A percentile compares a stretch with the other conserved stretches of the same genome.
These are phyloP conservation scores for Puccinia polysora DNA, from an alignment of 1,284 basidiomycete species.

Conservation along the genomic window DNA sequence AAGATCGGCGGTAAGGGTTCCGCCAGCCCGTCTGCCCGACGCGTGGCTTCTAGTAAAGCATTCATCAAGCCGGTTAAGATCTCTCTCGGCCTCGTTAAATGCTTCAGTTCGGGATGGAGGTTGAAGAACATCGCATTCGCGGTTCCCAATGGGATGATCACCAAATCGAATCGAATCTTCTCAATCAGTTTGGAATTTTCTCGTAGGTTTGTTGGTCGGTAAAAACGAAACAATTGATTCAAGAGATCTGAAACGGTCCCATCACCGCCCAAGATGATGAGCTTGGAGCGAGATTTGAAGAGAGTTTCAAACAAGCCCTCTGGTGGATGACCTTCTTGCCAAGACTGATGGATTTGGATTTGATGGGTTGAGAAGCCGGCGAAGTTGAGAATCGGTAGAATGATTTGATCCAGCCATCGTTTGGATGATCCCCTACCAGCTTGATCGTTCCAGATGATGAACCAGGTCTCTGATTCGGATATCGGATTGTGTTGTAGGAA, in stretches of 20 bases:
- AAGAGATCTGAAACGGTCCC: constrained; percentile 84
- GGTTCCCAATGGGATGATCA: constrained; percentile 71
- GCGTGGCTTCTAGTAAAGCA: constrained; percentile 51
- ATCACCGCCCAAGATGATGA: constrained; percentile 63
- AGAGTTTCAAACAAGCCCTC: not conserved
- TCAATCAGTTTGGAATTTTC: constrained; percentile 19
- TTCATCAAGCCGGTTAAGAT: constrained; percentile 53
- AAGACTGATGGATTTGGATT: not conserved
- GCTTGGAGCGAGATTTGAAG: not conserved
- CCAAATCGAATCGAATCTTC: constrained; percentile 46
- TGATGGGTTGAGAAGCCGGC: constrained; percentile 1
- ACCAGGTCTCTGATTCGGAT: not conserved
- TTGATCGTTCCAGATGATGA: constrained; percentile 27
- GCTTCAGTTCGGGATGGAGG: constrained; percentile 59
- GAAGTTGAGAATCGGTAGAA: constrained; percentile 24
- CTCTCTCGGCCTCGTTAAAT: constrained; percentile 51
- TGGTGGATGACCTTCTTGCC: constrained; percentile 1
- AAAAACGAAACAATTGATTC: constrained; percentile 62
- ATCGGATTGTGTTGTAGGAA: constrained; percentile 8
- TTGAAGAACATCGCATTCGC: constrained; percentile 80
- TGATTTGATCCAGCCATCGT: constrained; percentile 18
- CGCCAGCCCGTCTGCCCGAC: constrained; percentile 37
- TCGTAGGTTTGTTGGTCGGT: constrained; percentile 31
- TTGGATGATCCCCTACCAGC: constrained; percentile 20
- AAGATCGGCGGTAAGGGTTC: constrained; percentile 55